phyloP scores from a whole-genome alignment of 169 alveolate species.

The Eimeria necatrix region DNA sequence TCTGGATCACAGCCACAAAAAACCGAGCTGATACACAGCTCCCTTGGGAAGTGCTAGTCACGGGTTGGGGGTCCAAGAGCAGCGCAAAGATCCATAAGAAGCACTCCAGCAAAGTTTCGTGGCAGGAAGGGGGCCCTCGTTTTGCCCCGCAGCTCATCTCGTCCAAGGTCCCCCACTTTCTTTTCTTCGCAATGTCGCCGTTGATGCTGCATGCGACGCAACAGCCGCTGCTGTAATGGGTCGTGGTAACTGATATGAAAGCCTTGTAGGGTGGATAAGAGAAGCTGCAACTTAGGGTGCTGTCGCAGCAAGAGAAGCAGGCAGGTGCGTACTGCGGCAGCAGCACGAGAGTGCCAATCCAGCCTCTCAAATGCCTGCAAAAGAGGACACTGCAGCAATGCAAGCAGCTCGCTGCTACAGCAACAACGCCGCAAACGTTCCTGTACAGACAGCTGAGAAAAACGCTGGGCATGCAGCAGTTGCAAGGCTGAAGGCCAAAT shows the following conservation, averaged over 20 bases:
- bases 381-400: conserved; percentile 46
- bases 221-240: conserved; percentile 33
- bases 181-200: neutral
- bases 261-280: conserved; percentile 70
- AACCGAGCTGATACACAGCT: no score
- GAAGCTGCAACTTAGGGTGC: conserved; percentile 82
- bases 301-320: conserved; percentile 70
- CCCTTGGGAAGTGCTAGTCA: neutral
- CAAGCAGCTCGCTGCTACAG: conserved; percentile 66
- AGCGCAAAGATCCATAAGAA: conserved; percentile 49
- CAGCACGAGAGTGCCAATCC: conserved; percentile 74
- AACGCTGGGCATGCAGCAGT: conserved; percentile 77
- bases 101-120: conserved; percentile 57
- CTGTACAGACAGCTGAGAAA: conserved; percentile 42
- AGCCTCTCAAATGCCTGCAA: conserved; percentile 57
- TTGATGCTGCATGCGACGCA: conserved; percentile 43
- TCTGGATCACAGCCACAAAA: no score
- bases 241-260: conserved; percentile 11
- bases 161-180: neutral
- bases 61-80: conserved; percentile 47
- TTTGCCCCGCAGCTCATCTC: neutral
- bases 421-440: conserved; percentile 78
- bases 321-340: conserved; percentile 74
- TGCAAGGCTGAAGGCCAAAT: conserved; percentile 81
- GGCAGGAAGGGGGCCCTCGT: neutral